Evolutionary conservation across 140 eudicot genomes (phyloP).

Genomic region (Senecio squalidus): DNA sequence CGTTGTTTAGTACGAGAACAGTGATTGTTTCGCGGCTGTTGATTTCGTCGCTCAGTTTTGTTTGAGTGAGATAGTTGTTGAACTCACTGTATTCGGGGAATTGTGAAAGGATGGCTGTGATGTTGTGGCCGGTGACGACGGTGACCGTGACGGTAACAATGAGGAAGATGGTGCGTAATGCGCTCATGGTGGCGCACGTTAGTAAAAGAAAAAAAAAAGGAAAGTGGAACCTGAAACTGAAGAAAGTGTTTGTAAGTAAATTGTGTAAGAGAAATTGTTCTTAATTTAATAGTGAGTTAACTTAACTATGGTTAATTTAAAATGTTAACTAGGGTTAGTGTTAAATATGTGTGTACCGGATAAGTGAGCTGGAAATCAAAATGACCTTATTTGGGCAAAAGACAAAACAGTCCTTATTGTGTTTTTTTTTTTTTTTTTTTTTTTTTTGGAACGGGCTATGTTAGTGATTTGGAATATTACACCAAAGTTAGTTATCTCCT

Average conservation of each 20-base stretch:
- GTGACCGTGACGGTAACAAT: constrained; percentile 20
- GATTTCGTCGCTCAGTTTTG: constrained; percentile 81
- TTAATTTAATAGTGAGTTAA: constrained; percentile 25
- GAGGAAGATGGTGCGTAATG: constrained; percentile 27
- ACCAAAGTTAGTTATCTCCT: too few relatives aligned
- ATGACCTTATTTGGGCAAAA: constrained; percentile 25
- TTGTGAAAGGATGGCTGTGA: constrained; percentile 49
- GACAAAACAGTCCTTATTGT: constrained; percentile 32
- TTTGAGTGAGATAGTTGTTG: constrained; percentile 54
- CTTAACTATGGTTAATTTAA: constrained; percentile 21
- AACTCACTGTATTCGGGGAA: constrained; percentile 65
- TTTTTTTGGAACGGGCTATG: too few relatives aligned
- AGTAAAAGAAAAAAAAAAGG: background rate
- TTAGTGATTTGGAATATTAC: too few relatives aligned
- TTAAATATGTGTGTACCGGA: constrained; percentile 9
- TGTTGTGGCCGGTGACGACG: constrained; percentile 46
- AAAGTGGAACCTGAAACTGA: constrained; percentile 19
- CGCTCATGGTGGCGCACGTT: constrained; percentile 38
- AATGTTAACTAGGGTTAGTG: constrained; percentile 19
- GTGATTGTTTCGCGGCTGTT: constrained; percentile 74
- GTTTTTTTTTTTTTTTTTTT: too few relatives aligned
- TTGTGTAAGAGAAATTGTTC: background rate
- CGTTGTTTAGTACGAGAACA: constrained; percentile 58
- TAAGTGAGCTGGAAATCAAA: constrained; percentile 17
- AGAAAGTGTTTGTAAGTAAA: constrained; percentile 2